These are phyloP conservation scores for Yamadazyma atlantica DNA, from an alignment of 1,139 yeast genomes.

Conservation along the genomic window DNA sequence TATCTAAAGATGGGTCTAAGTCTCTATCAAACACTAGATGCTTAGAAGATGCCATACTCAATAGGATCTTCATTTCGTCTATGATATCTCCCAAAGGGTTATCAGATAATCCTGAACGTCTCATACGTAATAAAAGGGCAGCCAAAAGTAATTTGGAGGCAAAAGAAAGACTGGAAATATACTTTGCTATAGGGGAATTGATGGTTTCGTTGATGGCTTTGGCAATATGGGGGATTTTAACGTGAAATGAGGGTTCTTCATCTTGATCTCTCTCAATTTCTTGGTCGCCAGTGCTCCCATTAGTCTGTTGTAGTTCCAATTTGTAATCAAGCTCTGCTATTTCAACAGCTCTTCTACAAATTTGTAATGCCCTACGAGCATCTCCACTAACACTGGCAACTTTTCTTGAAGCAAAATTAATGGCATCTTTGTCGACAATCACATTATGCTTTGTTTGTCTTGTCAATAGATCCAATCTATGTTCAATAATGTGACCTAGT, in stretches of 20 bases:
- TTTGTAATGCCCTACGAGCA: slow-evolving; percentile 88
- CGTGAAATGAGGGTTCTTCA: slow-evolving; percentile 45
- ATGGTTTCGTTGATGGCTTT: slow-evolving; percentile 81
- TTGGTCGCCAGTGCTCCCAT: slow-evolving; percentile 7
- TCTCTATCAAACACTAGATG: slow-evolving; percentile 9
- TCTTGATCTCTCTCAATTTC: slow-evolving; percentile 8
- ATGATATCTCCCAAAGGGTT: slow-evolving; percentile 71
- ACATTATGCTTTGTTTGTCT: slow-evolving; percentile 38
- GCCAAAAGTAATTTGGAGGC: slow-evolving; percentile 69
- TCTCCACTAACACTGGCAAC: slow-evolving; percentile 97
- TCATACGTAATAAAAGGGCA: slow-evolving; percentile 62
- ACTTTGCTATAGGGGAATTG: slow-evolving; percentile 66
- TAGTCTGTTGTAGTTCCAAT: neutral
- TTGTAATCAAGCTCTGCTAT: slow-evolving; percentile 65
- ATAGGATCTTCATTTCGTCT: slow-evolving; percentile 63
- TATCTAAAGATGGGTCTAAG: slow-evolving; percentile 1
- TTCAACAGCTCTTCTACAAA: slow-evolving; percentile 88
- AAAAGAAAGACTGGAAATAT: slow-evolving; percentile 60
- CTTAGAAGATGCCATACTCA: slow-evolving; percentile 27
- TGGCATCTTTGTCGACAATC: slow-evolving; percentile 68
- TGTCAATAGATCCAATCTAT: slow-evolving; percentile 61
- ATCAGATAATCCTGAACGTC: slow-evolving; percentile 72
- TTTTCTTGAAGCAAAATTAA: slow-evolving; percentile 88
- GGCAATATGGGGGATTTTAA: slow-evolving; percentile 68
- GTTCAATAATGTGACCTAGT: slow-evolving; percentile 69